Percentiles rank a stretch among this genome's conserved stretches.
Conservation (phyloP, 768 basidiomycete genomes). For the Mycena amicta region DNA sequence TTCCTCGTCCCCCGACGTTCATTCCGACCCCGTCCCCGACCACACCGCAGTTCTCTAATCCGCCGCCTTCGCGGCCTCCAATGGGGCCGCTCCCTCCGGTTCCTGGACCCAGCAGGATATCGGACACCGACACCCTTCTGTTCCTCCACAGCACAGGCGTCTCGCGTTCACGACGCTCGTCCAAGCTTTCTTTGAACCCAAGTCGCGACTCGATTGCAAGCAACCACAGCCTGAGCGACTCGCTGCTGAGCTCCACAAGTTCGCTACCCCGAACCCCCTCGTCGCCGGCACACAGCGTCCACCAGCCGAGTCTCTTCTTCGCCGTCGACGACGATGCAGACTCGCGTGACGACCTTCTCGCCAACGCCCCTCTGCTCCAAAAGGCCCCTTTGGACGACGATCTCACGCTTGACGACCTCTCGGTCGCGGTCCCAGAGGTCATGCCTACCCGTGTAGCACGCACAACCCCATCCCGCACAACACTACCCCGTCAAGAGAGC, state of each 20-base stretch:
- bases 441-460: slow-evolving; percentile 4
- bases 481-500: slow-evolving; percentile 8
- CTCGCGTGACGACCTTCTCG: slow-evolving; percentile 15
- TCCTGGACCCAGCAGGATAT: slow-evolving; percentile 62
- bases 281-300: slow-evolving; percentile 17
- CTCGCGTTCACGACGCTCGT: slow-evolving; percentile 33
- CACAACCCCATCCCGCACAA: slow-evolving; percentile 6
- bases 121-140: slow-evolving; percentile 49
- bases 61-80: slow-evolving; percentile 63
- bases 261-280: slow-evolving; percentile 26
- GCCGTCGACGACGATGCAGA: slow-evolving; percentile 29
- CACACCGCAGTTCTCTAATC: slow-evolving; percentile 45
- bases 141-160: slow-evolving; percentile 34
- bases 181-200: slow-evolving; percentile 26
- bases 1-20: slow-evolving; percentile 45
- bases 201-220: slow-evolving; percentile 24
- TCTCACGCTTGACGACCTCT: slow-evolving; percentile 1
- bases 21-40: slow-evolving; percentile 37
- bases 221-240: slow-evolving; percentile 18
- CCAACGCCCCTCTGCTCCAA: slow-evolving; percentile 17
- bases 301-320: slow-evolving; percentile 30
- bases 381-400: slow-evolving; percentile 17
- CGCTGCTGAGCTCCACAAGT: slow-evolving; percentile 14
- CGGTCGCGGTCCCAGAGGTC: slow-evolving; percentile 5
- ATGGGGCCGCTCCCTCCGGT: slow-evolving; percentile 63